phyloP scores from a whole-genome alignment of 2,329 filamentous ascomycete genomes.

The Pleoardoris graminearum region DNA sequence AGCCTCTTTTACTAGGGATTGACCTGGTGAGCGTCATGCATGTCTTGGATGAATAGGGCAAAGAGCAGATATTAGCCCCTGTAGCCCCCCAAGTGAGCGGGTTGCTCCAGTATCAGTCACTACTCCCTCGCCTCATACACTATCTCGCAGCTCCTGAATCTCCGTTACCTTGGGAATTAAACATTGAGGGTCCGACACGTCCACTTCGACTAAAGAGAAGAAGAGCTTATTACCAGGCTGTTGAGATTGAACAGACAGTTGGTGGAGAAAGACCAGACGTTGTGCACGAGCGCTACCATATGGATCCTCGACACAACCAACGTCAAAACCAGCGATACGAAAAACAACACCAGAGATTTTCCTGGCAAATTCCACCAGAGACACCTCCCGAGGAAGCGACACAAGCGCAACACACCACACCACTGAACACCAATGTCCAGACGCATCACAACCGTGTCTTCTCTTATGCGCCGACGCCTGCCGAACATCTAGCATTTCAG shows the following conservation, averaged over 20 bases:
- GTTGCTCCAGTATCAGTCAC: no score
- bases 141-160: not conserved
- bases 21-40: conserved; percentile 30
- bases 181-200: not conserved
- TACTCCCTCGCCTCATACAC: conserved; percentile 5
- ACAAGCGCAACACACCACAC: conserved; percentile 13
- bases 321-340: conserved; percentile 15
- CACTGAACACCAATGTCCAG: conserved; percentile 21
- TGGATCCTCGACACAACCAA: conserved; percentile 30
- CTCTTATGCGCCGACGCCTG: conserved; percentile 43
- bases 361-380: conserved; percentile 36
- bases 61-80: conserved; percentile 33
- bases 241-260: not conserved
- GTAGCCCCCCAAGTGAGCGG: conserved; percentile 23
- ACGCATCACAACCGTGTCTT: conserved; percentile 31
- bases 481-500: conserved; percentile 35
- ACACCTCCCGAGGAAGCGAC: conserved; percentile 22
- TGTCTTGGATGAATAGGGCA: conserved; percentile 21
- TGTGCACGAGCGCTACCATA: conserved; percentile 9
- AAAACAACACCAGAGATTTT: conserved; percentile 33
- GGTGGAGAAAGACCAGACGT: not conserved
- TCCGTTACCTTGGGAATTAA: not conserved
- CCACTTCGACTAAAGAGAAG: not conserved
- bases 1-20: conserved; percentile 18
- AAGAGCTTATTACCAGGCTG: not conserved